Conservation (phyloP, 495 filamentous ascomycete species). For the Tuber microsphaerosporum region DNA sequence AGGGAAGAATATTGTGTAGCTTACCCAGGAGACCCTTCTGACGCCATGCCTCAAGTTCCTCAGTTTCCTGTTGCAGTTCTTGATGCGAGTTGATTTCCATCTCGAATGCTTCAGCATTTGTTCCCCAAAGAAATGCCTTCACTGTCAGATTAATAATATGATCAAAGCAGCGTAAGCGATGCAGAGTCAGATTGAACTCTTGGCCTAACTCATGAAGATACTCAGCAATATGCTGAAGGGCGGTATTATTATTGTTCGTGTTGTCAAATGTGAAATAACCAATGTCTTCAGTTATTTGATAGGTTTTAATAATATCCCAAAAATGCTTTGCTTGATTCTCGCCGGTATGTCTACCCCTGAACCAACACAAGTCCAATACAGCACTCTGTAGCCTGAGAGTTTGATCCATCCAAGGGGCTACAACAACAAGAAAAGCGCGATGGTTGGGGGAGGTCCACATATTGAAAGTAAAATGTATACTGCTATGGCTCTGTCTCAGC, state of each 20-base stretch:
- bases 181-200: constrained; percentile 14
- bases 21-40: constrained; percentile 18
- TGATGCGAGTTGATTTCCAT: background rate
- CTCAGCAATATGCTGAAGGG: constrained; percentile 3
- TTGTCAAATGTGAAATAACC: constrained; percentile 33
- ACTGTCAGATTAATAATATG: constrained; percentile 30
- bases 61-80: constrained; percentile 1
- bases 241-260: constrained; percentile 22
- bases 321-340: constrained; percentile 17
- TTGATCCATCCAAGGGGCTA: background rate
- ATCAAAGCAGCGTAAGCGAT: constrained; percentile 19
- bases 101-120: background rate
- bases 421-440: background rate
- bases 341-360: background rate
- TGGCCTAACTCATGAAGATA: background rate
- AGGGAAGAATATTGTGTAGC: constrained; percentile 19
- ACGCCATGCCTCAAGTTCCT: constrained; percentile 11
- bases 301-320: constrained; percentile 16
- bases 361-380: background rate
- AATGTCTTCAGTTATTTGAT: constrained; percentile 18
- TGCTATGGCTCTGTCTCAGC: too few species aligned
- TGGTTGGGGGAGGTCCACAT: constrained; percentile 8
- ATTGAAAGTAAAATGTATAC: too few species aligned
- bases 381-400: background rate
- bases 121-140: constrained; percentile 24